A percentile compares a stretch with the other conserved stretches of the same genome.
phyloP scores from a whole-genome alignment of 225 moss, liverwort and hornwort species.

The Polytrichum commune region DNA sequence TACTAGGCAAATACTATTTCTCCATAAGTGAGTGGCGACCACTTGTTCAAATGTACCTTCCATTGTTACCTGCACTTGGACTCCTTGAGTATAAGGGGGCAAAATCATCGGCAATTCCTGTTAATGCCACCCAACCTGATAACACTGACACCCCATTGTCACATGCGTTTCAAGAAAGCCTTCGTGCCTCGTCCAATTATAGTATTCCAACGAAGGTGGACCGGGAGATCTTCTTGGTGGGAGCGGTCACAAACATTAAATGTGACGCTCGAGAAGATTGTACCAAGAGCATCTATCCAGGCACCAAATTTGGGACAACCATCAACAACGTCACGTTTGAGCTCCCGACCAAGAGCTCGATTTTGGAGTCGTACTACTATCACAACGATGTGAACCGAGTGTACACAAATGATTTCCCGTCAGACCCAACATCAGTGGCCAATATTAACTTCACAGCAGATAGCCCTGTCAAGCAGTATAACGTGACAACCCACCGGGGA shows the following conservation, averaged over 20 bases:
- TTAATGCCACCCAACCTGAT: no score
- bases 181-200: not conserved
- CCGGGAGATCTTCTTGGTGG: slow-evolving; percentile 14
- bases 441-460: not conserved
- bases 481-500: not conserved
- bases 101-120: no score
- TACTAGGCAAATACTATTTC: slow-evolving; percentile 41
- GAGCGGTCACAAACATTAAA: not conserved
- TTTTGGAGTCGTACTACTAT: slow-evolving; percentile 1
- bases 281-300: fast-evolving
- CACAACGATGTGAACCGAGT: not conserved
- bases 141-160: no score
- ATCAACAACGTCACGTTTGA: slow-evolving; percentile 2
- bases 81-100: no score
- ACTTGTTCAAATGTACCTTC: not conserved
- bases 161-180: not conserved
- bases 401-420: slow-evolving; percentile 11
- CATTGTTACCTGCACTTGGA: no score
- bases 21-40: slow-evolving; percentile 20
- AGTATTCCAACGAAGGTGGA: slow-evolving; percentile 12
- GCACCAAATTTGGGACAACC: not conserved
- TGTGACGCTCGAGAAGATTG: slow-evolving; percentile 16
- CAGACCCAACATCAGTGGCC: not conserved
- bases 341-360: not conserved
- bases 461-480: fast-evolving